Percentiles rank a stretch among this genome's conserved stretches.
phyloP scores from a whole-genome alignment of 208 protist species.

The Wallacemonas collosoma region DNA sequence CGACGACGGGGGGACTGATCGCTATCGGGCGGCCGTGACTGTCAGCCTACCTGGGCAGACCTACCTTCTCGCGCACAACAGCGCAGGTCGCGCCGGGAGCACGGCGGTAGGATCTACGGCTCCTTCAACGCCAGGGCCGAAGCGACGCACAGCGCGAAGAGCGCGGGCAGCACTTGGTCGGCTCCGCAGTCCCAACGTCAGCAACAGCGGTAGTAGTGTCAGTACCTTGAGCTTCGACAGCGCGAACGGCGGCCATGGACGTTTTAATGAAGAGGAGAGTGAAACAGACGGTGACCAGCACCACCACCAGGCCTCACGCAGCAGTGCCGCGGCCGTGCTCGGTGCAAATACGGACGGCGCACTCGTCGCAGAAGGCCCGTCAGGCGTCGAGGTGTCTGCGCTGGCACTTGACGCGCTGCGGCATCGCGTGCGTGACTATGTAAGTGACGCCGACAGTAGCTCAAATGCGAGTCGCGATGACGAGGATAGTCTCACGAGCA shows the following conservation, averaged over 20 bases:
- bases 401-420: constrained; percentile 17
- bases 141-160: too few relatives aligned
- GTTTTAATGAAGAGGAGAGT: neutral
- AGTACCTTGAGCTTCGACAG: neutral
- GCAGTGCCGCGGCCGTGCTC: too few relatives aligned
- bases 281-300: too few relatives aligned
- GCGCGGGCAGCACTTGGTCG: neutral
- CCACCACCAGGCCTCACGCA: too few relatives aligned
- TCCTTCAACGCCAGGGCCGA: too few relatives aligned
- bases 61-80: constrained; percentile 15
- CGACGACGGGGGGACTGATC: constrained; percentile 16
- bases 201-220: constrained; percentile 1
- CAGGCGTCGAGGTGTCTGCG: constrained; percentile 17
- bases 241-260: neutral
- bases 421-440: constrained; percentile 2
- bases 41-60: constrained; percentile 38
- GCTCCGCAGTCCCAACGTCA: neutral
- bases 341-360: neutral
- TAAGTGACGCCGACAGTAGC: constrained; percentile 5
- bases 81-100: too few relatives aligned
- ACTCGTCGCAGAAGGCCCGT: constrained; percentile 10
- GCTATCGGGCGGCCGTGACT: constrained; percentile 27
- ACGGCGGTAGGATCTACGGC: too few relatives aligned
- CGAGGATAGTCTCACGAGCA: neutral
- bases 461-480: neutral